Conservation (phyloP, 2,329 filamentous ascomycete genomes). For the Colletotrichum musae region DNA sequence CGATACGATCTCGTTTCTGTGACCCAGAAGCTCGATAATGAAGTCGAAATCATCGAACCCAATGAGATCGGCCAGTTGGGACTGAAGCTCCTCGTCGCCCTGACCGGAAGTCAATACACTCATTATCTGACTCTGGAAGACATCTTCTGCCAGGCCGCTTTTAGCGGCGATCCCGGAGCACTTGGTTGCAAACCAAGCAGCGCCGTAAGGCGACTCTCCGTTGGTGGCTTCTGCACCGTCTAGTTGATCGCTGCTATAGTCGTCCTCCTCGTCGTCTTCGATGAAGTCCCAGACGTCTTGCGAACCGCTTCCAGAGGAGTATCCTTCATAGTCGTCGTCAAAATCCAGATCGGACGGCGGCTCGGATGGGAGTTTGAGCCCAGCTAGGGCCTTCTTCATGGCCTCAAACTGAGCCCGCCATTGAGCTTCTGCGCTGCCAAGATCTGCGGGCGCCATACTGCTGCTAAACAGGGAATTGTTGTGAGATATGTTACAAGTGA, state of each 20-base stretch:
- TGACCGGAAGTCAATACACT: slow-evolving; percentile 78
- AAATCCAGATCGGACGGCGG: slow-evolving; percentile 65
- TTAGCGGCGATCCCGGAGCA: slow-evolving; percentile 78
- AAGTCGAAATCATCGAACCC: slow-evolving; percentile 96
- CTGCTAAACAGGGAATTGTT: background rate
- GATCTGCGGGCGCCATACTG: slow-evolving; percentile 53
- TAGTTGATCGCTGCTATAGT: slow-evolving; percentile 69
- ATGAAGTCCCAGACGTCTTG: slow-evolving; percentile 96
- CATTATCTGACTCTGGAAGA: slow-evolving; percentile 84
- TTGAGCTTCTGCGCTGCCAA: slow-evolving; percentile 66
- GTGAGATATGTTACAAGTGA: background rate
- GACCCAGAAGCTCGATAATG: slow-evolving; percentile 88
- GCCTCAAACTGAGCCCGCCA: slow-evolving; percentile 89
- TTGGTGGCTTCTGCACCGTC: slow-evolving; percentile 53
- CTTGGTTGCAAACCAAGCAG: slow-evolving; percentile 79
- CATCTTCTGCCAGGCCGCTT: slow-evolving; percentile 75
- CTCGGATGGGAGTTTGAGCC: slow-evolving; percentile 68
- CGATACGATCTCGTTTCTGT: slow-evolving; percentile 77
- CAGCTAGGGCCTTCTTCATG: slow-evolving; percentile 88
- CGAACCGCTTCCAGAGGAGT: slow-evolving; percentile 71
- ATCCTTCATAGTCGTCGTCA: slow-evolving; percentile 74
- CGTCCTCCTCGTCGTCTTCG: slow-evolving; percentile 79
- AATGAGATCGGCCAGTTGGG: slow-evolving; percentile 88
- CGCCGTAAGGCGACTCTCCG: slow-evolving; percentile 62
- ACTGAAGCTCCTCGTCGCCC: slow-evolving; percentile 90